These are phyloP conservation scores for Scutellaria minor DNA, from an alignment of 257 asterid genomes.

Conservation along the genomic window DNA sequence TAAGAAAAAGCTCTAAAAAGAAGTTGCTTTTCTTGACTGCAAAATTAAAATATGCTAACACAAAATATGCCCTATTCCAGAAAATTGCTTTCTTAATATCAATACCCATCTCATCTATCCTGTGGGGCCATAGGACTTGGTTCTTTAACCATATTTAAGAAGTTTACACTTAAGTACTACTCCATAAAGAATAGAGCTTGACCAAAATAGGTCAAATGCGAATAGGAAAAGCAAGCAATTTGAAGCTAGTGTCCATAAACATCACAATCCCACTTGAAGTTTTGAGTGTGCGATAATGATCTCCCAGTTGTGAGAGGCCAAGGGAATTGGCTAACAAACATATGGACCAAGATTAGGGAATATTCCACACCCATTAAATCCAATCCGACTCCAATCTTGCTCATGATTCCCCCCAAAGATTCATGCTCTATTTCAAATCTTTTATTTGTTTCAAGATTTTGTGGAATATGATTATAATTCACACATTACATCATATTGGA, in stretches of 20 bases:
- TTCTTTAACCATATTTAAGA: not conserved
- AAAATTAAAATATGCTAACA: not conserved
- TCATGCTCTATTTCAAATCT: not conserved
- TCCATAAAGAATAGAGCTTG: not conserved
- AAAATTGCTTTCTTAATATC: not conserved
- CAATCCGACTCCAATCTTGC: conserved; percentile 2
- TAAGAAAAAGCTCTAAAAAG: not conserved
- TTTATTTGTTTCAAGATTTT: too few species aligned
- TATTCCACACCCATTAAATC: conserved; percentile 32
- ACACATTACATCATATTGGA: too few species aligned
- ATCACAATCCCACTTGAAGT: conserved; percentile 20
- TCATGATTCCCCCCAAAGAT: conserved; percentile 2
- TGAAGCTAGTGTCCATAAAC: not conserved
- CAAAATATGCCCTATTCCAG: not conserved
- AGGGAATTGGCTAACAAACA: conserved; percentile 31
- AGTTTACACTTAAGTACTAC: not conserved
- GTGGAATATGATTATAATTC: too few species aligned
- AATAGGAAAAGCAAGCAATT: not conserved
- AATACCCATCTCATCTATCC: not conserved
- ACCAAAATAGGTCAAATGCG: not conserved
- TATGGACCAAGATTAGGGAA: conserved; percentile 35
- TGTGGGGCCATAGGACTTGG: not conserved
- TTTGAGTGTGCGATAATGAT: conserved; percentile 12
- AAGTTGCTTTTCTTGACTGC: conserved; percentile 15
- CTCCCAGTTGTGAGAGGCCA: conserved; percentile 23